These are phyloP conservation scores for Quercus glauca DNA, from an alignment of 306 rosid species.

Conservation along the genomic window DNA sequence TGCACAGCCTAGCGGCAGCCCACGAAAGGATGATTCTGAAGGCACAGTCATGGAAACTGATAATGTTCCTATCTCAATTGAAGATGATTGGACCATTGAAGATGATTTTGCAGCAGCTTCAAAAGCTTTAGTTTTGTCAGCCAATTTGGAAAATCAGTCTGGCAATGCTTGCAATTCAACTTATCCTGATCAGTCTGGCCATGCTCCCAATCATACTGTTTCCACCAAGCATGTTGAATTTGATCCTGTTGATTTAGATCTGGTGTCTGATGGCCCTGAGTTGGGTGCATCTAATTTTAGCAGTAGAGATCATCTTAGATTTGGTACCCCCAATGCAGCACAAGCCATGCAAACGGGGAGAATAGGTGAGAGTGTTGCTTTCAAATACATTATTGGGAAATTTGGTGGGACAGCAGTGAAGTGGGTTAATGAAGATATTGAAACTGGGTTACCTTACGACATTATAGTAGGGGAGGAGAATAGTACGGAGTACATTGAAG, in stretches of 20 bases:
- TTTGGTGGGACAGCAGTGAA: slow-evolving; percentile 40
- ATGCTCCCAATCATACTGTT: slow-evolving; percentile 27
- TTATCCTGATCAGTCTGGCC: slow-evolving; percentile 14
- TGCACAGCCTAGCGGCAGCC: slow-evolving; percentile 24
- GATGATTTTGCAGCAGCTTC: slow-evolving; percentile 34
- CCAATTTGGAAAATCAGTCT: slow-evolving; percentile 33
- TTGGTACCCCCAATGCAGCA: slow-evolving; percentile 46
- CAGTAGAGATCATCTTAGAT: slow-evolving; percentile 43
- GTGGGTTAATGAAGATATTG: slow-evolving; percentile 77
- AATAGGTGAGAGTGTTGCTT: slow-evolving; percentile 72
- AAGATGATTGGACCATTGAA: slow-evolving; percentile 42
- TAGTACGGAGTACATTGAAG: slow-evolving; percentile 63
- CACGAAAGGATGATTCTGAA: slow-evolving; percentile 35
- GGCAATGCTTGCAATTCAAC: background rate
- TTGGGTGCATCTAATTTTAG: slow-evolving; percentile 23
- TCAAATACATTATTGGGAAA: slow-evolving; percentile 51
- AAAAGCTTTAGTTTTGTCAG: slow-evolving; percentile 34
- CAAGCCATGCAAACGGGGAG: slow-evolving; percentile 61
- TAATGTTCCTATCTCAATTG: slow-evolving; percentile 39
- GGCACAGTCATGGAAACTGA: slow-evolving; percentile 18
- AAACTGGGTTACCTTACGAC: slow-evolving; percentile 80
- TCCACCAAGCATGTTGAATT: slow-evolving; percentile 18
- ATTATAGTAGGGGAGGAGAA: slow-evolving; percentile 42
- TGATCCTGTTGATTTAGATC: slow-evolving; percentile 29
- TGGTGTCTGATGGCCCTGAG: slow-evolving; percentile 6